A percentile compares a stretch with the other conserved stretches of the same genome.
Evolutionary conservation across 345 rosid genomes (phyloP).

Genomic region (Corchorus olitorius): DNA sequence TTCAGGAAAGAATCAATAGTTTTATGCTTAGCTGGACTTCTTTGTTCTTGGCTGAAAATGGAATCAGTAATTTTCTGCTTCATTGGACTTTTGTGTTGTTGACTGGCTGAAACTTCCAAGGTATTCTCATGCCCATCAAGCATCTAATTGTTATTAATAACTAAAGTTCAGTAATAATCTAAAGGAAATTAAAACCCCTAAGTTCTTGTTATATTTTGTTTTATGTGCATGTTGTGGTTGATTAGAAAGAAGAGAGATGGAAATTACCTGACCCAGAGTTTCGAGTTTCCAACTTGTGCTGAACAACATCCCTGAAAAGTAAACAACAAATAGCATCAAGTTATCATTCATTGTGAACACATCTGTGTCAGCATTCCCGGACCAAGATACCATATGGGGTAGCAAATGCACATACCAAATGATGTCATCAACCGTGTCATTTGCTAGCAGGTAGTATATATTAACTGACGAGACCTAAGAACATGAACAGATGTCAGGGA

Average conservation of each 20-base stretch:
- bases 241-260: neutral
- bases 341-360: neutral
- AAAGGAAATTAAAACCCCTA: neutral
- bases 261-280: slow-evolving; percentile 88
- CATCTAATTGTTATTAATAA: slow-evolving; percentile 43
- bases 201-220: neutral
- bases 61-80: neutral
- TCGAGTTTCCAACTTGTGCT: slow-evolving; percentile 85
- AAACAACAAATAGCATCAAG: neutral
- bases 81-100: slow-evolving; percentile 4
- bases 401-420: slow-evolving; percentile 58
- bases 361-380: neutral
- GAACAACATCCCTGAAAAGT: slow-evolving; percentile 84
- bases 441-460: slow-evolving; percentile 85
- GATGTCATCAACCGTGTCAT: slow-evolving; percentile 95
- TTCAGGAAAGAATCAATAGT: slow-evolving; percentile 65
- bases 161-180: neutral
- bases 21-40: slow-evolving; percentile 74
- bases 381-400: slow-evolving; percentile 3
- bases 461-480: slow-evolving; percentile 81
- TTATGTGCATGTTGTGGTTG: neutral
- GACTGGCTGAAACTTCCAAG: slow-evolving; percentile 60
- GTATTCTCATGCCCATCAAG: slow-evolving; percentile 80
- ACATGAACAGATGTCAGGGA: slow-evolving; percentile 26
- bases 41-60: slow-evolving; percentile 22